These are phyloP conservation scores for Aspergillus sclerotiicarbonarius DNA, from an alignment of 495 filamentous ascomycete species.

Conservation along the genomic window DNA sequence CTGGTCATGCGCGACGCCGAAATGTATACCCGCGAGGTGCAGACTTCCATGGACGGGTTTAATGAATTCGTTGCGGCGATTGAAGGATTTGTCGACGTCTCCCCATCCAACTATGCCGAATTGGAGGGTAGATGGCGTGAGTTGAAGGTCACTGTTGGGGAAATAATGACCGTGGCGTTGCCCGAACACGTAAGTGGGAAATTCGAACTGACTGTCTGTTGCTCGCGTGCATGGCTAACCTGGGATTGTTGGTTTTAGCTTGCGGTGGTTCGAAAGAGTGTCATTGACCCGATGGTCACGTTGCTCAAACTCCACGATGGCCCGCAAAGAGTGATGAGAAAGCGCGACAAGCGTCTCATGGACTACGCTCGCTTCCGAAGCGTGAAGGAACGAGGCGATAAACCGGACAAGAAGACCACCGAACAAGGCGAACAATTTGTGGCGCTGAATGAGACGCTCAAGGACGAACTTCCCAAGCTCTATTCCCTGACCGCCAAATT, in stretches of 20 bases:
- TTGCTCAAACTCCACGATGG: slow-evolving; percentile 77
- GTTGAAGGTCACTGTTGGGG: slow-evolving; percentile 76
- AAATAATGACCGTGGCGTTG: slow-evolving; percentile 72
- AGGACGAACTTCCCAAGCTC: slow-evolving; percentile 86
- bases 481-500: slow-evolving; percentile 74
- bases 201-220: not conserved
- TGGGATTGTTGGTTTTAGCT: slow-evolving; percentile 46
- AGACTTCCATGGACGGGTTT: slow-evolving; percentile 69
- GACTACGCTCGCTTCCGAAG: slow-evolving; percentile 84
- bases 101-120: slow-evolving; percentile 66
- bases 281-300: slow-evolving; percentile 83
- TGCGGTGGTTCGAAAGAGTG: slow-evolving; percentile 69
- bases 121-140: slow-evolving; percentile 88
- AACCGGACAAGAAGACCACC: slow-evolving; percentile 73
- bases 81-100: slow-evolving; percentile 60
- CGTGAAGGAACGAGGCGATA: slow-evolving; percentile 73
- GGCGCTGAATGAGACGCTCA: slow-evolving; percentile 86
- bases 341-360: slow-evolving; percentile 82
- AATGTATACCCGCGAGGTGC: slow-evolving; percentile 71
- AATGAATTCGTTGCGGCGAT: slow-evolving; percentile 67
- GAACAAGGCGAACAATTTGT: slow-evolving; percentile 84
- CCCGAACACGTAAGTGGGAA: slow-evolving; percentile 75
- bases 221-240: not conserved
- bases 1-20: slow-evolving; percentile 88
- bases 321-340: slow-evolving; percentile 82